Conservation (phyloP, 1,284 basidiomycete genomes). For the Naganishia sp. region DNA sequence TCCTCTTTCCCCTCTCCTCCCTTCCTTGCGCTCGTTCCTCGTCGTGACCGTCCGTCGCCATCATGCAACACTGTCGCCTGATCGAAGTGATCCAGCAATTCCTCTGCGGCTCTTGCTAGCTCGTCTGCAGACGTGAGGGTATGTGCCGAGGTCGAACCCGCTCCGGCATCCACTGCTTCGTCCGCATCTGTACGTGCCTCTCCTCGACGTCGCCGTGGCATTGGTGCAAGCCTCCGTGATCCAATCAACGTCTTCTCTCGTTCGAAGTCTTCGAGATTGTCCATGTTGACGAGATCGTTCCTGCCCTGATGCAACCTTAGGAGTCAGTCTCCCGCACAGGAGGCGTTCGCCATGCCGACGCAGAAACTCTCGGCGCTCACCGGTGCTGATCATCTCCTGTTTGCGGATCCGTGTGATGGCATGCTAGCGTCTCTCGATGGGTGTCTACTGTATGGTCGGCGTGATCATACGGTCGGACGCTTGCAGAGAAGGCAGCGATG, state of each 20-base stretch:
- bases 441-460: neutral
- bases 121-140: neutral
- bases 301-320: neutral
- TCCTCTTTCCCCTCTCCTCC: neutral
- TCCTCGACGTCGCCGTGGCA: neutral
- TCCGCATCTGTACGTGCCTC: neutral
- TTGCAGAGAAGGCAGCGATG: neutral
- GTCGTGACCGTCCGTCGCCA: neutral
- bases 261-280: slow-evolving; percentile 7
- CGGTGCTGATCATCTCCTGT: too few relatives aligned
- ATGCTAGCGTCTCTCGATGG: neutral
- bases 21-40: neutral
- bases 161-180: neutral
- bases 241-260: neutral
- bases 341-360: neutral
- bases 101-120: slow-evolving; percentile 25
- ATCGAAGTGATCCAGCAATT: slow-evolving; percentile 26
- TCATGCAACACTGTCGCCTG: slow-evolving; percentile 7
- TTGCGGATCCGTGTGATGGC: neutral
- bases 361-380: neutral
- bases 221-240: slow-evolving; percentile 7
- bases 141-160: neutral
- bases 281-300: slow-evolving; percentile 15
- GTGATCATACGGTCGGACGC: neutral
- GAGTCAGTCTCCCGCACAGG: neutral